Evolutionary conservation across 495 filamentous ascomycete genomes (phyloP), one percentile per base, ranked within the genome.

Genomic region (Xylaria intraflava): DNA sequence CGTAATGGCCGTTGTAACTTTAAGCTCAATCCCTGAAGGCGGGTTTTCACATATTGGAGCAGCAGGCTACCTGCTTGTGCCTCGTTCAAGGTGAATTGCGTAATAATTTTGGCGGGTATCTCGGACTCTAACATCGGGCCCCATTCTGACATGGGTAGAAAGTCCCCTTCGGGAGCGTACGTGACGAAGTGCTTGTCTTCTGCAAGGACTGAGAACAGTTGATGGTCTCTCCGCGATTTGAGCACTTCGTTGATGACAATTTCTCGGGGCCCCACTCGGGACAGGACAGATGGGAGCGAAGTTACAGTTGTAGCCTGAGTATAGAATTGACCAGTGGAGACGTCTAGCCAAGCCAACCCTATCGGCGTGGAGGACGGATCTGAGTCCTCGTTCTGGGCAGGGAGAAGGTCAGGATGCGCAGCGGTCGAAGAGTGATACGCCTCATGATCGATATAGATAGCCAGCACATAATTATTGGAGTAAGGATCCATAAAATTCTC

Each of bases 401-500:
- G 10, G 0, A 16, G 33, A 19, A 40, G 20, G 33, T 27, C 29
- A 16, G 10, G 7, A 46, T 46, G 4, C 46, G 46, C 39, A 27
- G 47, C 50, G 22, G 54, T 29, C 46, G 59, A 50, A 40, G 33
- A 17, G 6, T 49, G 46, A 30, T 59, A 55, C 12, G 45, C 49
- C 29, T 56, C 60, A 14, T 40, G 49, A 22, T 56, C 54, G n/a
- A 69, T 53, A 60, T 90, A 80, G 33, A 95, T 77, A 33, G 87
- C 83, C 57, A 97, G 79, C 36, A 98, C 68, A 65, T 90, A 98
- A 64, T 96, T 95, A 65, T 94, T 95, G 56, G 89, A 83, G 48
- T 85, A 90, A 0, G 89, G 86, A 61, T 96, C 87, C 74, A 97
- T 87, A 67, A 96, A 97, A 57, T 91, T 90, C 69, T 99, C 94